A percentile compares a stretch with the other conserved stretches of the same genome.
phyloP scores from a whole-genome alignment of 352 stramenopile genomes.

The Aphanomyces euteiches region DNA sequence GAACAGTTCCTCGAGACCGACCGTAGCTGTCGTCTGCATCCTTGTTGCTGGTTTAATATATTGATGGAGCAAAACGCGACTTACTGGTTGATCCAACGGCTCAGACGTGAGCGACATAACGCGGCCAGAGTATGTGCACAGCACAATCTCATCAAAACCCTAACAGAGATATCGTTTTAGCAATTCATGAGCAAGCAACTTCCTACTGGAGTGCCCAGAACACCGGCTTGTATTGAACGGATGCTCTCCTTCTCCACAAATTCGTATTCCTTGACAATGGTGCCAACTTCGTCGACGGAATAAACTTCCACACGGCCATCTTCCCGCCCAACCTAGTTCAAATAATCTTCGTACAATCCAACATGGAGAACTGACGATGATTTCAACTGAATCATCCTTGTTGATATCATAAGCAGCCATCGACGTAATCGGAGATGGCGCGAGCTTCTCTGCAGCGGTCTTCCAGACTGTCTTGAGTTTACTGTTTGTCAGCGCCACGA shows the following conservation, averaged over 20 bases:
- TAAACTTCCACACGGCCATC: conserved; percentile 78
- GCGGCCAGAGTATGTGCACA: conserved; percentile 72
- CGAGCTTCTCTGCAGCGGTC: conserved; percentile 34
- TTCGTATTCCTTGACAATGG: conserved; percentile 64
- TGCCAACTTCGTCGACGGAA: conserved; percentile 46
- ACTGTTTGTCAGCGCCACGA: conserved; percentile 64
- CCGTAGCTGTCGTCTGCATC: conserved; percentile 74
- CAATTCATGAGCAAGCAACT: too few relatives aligned
- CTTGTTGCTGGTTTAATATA: conserved; percentile 1
- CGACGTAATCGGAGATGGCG: conserved; percentile 60
- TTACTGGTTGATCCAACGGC: conserved; percentile 55
- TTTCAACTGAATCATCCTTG: conserved; percentile 68
- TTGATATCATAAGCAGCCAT: conserved; percentile 77
- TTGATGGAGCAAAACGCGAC: background rate
- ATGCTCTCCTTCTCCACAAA: conserved; percentile 69
- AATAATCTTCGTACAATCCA: background rate
- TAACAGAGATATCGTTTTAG: conserved; percentile 12
- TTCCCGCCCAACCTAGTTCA: conserved; percentile 50
- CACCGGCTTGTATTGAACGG: conserved; percentile 62
- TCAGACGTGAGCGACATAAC: conserved; percentile 82
- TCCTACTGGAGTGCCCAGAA: conserved; percentile 47
- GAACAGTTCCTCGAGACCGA: conserved; percentile 65
- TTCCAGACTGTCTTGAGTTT: conserved; percentile 63
- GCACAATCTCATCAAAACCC: conserved; percentile 69
- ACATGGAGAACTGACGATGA: conserved; percentile 38